Evolutionary conservation across 2,329 filamentous ascomycete genomes (phyloP), one percentile per base, ranked within the genome.

Genomic region (Ascochyta fabae): DNA sequence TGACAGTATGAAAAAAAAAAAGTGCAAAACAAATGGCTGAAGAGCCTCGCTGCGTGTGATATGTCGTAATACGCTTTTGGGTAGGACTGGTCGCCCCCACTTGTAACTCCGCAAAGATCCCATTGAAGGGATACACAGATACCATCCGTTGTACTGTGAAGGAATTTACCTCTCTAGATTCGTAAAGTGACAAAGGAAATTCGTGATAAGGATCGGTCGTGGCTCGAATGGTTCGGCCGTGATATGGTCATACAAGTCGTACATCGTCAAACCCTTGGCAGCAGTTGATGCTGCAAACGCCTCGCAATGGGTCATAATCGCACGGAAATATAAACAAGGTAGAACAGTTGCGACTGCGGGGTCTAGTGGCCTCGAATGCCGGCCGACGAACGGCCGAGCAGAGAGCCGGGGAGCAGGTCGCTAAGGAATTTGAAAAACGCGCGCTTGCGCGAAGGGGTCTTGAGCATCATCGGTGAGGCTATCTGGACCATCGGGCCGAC

Each of bases 401-500:
- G 63, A 9, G 70, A 67, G 48, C 66, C 64, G 40, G 74, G 72
- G 53, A 75, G 74, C 51, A 76, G 62, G 61, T 76, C 75, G 60
- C 62, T 70, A 48, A 77, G 66, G 54, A 76, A 75, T 55, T 71
- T 75, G 62, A 75, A 66, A 49, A 76, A 75, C 7, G 71, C 70
- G 48, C 72, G 72, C 61, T 76, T 77, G 24, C 68, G 70, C 24
- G 69, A 70, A 31, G 70, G 67, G 23, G 68, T 76, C 54, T 68
- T 70, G 34, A 77, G 76, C 52, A 77, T 75, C 53, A 72, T 68
- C 12, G 70, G 72, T 63, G 55, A 66, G 46, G 57, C 65, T 56
- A 76, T 58, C 61, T 78, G 83, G 65, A 87, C 86, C 93, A 97
- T 96, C 6, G 93, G 93, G 1, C 93, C 93, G 40, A 97, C 92